Evolutionary conservation across 345 rosid species (phyloP).

Genomic region (Brassica nigra): DNA sequence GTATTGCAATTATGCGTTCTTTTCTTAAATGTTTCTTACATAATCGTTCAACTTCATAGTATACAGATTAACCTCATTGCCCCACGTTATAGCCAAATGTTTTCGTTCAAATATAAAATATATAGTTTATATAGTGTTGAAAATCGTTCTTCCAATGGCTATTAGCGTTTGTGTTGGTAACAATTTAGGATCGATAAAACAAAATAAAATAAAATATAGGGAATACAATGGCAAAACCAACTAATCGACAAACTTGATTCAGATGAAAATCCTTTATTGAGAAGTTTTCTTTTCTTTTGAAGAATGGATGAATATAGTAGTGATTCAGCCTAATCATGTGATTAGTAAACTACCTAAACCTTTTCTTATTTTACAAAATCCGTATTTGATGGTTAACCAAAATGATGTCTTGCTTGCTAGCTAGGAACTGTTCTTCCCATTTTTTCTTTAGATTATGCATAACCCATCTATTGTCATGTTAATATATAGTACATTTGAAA

Average conservation of each 20-base stretch:
- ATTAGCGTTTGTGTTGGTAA: neutral
- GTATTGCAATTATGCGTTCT: slow-evolving; percentile 35
- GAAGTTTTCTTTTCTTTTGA: neutral
- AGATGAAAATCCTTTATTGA: neutral
- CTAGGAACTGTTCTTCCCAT: too few relatives aligned
- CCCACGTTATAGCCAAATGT: neutral
- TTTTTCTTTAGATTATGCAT: too few relatives aligned
- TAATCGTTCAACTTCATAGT: neutral
- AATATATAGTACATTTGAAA: neutral
- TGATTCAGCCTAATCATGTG: neutral
- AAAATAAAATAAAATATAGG: neutral
- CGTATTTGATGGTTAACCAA: too few relatives aligned
- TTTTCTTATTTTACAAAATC: too few relatives aligned
- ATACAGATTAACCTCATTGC: neutral
- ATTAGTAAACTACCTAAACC: too few relatives aligned
- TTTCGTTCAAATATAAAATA: neutral
- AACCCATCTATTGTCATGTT: too few relatives aligned
- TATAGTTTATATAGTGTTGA: neutral
- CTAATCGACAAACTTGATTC: neutral
- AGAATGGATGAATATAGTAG: neutral
- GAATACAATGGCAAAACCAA: neutral
- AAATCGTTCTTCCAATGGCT: neutral
- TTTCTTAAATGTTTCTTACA: neutral
- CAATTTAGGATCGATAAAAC: neutral
- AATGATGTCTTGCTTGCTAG: too few relatives aligned